Conservation (phyloP, 179 eudicot genomes). For the Beta macrorhiza region DNA sequence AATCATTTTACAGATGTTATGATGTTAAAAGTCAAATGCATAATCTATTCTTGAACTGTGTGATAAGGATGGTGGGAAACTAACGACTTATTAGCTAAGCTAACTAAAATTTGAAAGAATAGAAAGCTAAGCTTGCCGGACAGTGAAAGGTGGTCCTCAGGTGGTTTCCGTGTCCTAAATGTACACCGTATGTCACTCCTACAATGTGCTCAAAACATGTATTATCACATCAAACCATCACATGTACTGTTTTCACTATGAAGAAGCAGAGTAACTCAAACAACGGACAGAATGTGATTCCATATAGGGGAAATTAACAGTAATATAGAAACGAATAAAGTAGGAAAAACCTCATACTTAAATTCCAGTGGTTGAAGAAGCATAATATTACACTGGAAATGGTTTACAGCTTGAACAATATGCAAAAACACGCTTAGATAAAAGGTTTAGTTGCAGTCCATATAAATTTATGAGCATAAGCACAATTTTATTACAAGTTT, state of each 20-base stretch:
- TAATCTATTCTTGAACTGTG: not conserved
- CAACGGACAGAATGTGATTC: constrained; percentile 24
- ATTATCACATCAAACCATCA: not conserved
- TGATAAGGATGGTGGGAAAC: not conserved
- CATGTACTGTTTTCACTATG: not conserved
- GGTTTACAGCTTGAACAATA: not conserved
- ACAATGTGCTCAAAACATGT: not conserved
- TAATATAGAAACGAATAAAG: not conserved
- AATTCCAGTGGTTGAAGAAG: not conserved
- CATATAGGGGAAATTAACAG: not conserved
- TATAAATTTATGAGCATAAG: not conserved
- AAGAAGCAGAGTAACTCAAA: constrained; percentile 1
- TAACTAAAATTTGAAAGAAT: not conserved
- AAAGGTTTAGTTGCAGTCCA: not conserved
- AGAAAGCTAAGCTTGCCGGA: too few relatives aligned
- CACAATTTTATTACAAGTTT: not conserved
- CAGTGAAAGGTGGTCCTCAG: too few relatives aligned
- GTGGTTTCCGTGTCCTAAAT: not conserved
- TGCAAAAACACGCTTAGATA: not conserved
- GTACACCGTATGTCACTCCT: not conserved
- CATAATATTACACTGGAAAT: not conserved
- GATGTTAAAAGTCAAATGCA: constrained; percentile 14
- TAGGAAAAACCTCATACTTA: not conserved
- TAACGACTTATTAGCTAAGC: not conserved
- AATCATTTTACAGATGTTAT: constrained; percentile 30